Evolutionary conservation across 2,329 filamentous ascomycete genomes (phyloP).

Genomic region (Hymenoscyphus occultus): DNA sequence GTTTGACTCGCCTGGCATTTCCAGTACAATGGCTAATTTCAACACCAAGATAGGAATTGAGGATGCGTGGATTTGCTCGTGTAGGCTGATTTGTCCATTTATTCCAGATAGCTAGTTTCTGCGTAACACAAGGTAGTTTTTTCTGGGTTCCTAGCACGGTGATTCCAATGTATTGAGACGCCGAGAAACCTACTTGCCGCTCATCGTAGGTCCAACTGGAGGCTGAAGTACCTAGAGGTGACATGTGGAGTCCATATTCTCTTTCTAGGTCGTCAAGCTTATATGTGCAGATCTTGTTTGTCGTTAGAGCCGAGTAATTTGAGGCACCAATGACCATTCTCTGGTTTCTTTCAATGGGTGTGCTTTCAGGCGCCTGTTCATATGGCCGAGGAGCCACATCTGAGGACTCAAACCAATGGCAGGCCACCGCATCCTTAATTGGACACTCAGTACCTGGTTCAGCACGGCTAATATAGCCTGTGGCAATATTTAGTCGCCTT

Average conservation of each 20-base stretch:
- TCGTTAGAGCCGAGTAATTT: background rate
- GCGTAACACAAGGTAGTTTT: constrained; percentile 12
- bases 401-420: constrained; percentile 2
- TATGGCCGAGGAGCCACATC: background rate
- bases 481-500: constrained; percentile 11
- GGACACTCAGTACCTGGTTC: background rate
- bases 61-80: constrained; percentile 10
- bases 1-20: constrained; percentile 15
- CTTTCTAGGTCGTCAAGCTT: constrained; percentile 12
- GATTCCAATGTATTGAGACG: constrained; percentile 12
- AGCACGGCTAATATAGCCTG: constrained; percentile 9
- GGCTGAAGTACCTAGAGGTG: constrained; percentile 10
- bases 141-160: constrained; percentile 10
- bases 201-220: constrained; percentile 6
- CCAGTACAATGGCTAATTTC: constrained; percentile 22
- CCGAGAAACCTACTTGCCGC: constrained; percentile 10
- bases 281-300: constrained; percentile 7
- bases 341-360: background rate
- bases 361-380: background rate
- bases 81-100: constrained; percentile 12
- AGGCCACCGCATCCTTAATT: background rate
- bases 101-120: constrained; percentile 16
- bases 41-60: constrained; percentile 16
- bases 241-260: constrained; percentile 15
- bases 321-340: constrained; percentile 2